These are phyloP conservation scores for Scortechinia acanthostroma DNA, from an alignment of 2,329 filamentous ascomycete species.

Conservation along the genomic window DNA sequence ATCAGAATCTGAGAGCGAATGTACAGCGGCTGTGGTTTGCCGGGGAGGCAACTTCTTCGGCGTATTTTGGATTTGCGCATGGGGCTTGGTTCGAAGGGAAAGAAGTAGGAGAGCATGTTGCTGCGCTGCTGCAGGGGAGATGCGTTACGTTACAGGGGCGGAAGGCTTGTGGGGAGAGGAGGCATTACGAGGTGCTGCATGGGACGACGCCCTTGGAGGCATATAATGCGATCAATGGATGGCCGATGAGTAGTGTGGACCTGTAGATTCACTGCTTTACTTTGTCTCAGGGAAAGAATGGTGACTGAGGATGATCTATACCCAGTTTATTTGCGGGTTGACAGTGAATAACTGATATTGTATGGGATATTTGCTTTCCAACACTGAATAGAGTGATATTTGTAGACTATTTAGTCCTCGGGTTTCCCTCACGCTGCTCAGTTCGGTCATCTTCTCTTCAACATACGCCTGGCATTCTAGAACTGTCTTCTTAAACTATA, in stretches of 20 bases:
- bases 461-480: too few species aligned
- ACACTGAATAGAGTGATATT: too few species aligned
- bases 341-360: too few species aligned
- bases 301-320: too few species aligned
- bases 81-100: slow-evolving; percentile 51
- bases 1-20: slow-evolving; percentile 64
- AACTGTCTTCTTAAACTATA: too few species aligned
- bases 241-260: slow-evolving; percentile 9
- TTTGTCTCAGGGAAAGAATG: too few species aligned
- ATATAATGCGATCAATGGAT: slow-evolving; percentile 11
- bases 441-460: too few species aligned
- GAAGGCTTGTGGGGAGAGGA: slow-evolving; percentile 7
- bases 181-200: slow-evolving; percentile 3
- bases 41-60: slow-evolving; percentile 53
- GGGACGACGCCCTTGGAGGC: slow-evolving; percentile 9
- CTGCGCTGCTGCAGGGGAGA: slow-evolving; percentile 17
- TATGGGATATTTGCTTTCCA: too few species aligned
- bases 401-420: too few species aligned
- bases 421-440: too few species aligned
- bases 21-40: slow-evolving; percentile 55
- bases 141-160: not conserved
- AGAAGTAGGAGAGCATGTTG: slow-evolving; percentile 34
- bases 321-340: too few species aligned
- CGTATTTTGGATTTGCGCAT: slow-evolving; percentile 62
- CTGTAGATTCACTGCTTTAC: too few species aligned